phyloP scores from a whole-genome alignment of 2,329 filamentous ascomycete genomes.

The Chaetomium globosum region DNA sequence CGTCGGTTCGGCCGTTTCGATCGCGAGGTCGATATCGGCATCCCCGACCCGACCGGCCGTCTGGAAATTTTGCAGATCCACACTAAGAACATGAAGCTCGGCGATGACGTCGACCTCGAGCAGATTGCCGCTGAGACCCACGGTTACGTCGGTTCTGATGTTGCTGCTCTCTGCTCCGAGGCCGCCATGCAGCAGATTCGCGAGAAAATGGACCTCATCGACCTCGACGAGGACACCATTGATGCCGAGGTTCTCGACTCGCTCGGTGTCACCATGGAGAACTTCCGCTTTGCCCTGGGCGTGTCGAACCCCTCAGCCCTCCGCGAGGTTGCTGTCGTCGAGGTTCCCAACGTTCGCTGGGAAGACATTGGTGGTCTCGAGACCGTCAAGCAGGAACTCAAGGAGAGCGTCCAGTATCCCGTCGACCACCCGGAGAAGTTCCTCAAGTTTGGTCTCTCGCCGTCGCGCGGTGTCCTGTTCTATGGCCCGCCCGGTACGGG shows the following conservation, averaged over 20 bases:
- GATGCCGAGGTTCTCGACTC: conserved; percentile 98
- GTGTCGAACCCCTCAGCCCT: conserved; percentile 98
- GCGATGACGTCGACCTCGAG: conserved; percentile 93
- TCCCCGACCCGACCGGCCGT: conserved; percentile 95
- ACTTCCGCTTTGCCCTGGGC: conserved; percentile 98
- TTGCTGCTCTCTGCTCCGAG: conserved; percentile 97
- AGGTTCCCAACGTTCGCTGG: conserved; percentile 99
- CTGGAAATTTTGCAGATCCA: conserved; percentile 99
- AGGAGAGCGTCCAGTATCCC: conserved; percentile 97
- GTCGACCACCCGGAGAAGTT: conserved; percentile 99
- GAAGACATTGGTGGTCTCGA: conserved; percentile 99
- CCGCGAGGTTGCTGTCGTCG: conserved; percentile 97
- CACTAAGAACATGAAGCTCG: conserved; percentile 99
- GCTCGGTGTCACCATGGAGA: conserved; percentile 98
- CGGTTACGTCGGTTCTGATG: conserved; percentile 97
- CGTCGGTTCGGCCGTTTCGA: conserved; percentile 98
- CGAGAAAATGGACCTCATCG: conserved; percentile 99
- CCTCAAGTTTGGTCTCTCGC: conserved; percentile 98
- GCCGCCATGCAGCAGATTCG: conserved; percentile 99
- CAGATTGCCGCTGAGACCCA: conserved; percentile 96
- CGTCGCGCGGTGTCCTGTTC: conserved; percentile 97
- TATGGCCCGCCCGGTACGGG: conserved; percentile 99
- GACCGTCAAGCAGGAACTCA: conserved; percentile 98
- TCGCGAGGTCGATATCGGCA: conserved; percentile 97
- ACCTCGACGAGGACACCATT: conserved; percentile 98